Evolutionary conservation across 768 basidiomycete genomes (phyloP), one percentile per base, ranked within the genome.

Genomic region (Calocera cornea): DNA sequence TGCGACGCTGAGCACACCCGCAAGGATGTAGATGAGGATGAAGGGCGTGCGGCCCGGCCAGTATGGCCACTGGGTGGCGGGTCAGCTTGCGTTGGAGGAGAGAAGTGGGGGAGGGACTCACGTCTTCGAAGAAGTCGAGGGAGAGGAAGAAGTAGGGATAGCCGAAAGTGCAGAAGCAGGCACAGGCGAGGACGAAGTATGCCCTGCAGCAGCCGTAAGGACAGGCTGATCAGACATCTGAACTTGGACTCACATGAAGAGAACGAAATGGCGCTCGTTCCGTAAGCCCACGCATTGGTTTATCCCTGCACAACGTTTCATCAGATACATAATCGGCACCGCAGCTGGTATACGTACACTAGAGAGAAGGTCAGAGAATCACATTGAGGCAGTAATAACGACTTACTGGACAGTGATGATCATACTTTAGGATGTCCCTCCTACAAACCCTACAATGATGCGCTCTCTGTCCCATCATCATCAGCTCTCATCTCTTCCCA

Each of bases 221-320:
- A n/a, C n/a, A n/a, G n/a, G n/a, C n/a, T n/a, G n/a, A n/a, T n/a
- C n/a, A n/a, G n/a, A n/a, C n/a, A n/a, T n/a, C n/a, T n/a, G n/a
- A n/a, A n/a, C n/a, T n/a, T n/a, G n/a, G n/a, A 77, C 87, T 66
- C 70, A 91, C 92, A 98, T 88, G 82, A 98, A 99, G 60, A 98
- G 79, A 41, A 95, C 83, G 72, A 99, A 99, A 77, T 97, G 93
- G 0, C 95, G 86, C 74, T 97, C 95, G 72, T 98, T 99, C 74
- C 95, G 82, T 7, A 98, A 76, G 12, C 95, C 95, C 49, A 99
- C 95, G 74, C 95, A 98, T 84, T 93, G 92, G 76, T 97, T 97
- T 64, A 97, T 86, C 94, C 94, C 92, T 94, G 73, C 7, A 66
- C n/a, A 22, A 27, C 31, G 2, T 19, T 19, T 10, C 14, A 74